Conservation (phyloP, 495 filamentous ascomycete species). For the Xylaria bambusicola region DNA sequence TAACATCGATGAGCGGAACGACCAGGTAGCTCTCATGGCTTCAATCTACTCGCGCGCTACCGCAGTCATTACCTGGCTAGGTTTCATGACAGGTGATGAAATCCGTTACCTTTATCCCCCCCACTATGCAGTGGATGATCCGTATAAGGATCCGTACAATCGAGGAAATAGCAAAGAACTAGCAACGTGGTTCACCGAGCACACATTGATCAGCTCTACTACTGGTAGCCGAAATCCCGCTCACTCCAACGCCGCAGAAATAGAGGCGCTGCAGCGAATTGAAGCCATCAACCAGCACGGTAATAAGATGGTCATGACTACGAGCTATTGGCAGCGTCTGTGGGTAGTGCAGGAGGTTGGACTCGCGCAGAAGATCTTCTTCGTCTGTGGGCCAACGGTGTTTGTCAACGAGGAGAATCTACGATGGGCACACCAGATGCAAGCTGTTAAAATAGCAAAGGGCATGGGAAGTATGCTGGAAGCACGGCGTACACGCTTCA, state of each 20-base stretch:
- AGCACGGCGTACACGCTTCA: slow-evolving; percentile 17
- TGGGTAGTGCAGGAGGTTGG: slow-evolving; percentile 21
- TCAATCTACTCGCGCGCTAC: slow-evolving; percentile 25
- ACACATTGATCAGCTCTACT: neutral
- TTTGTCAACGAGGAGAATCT: neutral
- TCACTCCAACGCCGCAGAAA: neutral
- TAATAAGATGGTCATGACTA: neutral
- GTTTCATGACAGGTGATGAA: neutral
- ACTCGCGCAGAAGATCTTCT: slow-evolving; percentile 13
- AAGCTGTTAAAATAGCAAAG: neutral
- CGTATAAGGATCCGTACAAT: neutral
- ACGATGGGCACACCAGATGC: neutral
- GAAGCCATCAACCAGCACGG: neutral
- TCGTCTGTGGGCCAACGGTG: slow-evolving; percentile 6
- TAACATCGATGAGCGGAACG: slow-evolving; percentile 26
- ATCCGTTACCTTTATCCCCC: neutral
- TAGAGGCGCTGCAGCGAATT: neutral
- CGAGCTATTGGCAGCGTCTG: slow-evolving; percentile 14
- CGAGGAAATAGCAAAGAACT: neutral
- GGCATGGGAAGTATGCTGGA: slow-evolving; percentile 19
- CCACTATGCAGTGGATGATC: too few relatives aligned
- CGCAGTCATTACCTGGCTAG: slow-evolving; percentile 23
- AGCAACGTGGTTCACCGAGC: slow-evolving; percentile 3
- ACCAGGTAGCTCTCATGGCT: slow-evolving; percentile 33
- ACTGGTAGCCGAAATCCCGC: neutral